Conservation (phyloP, 2,329 filamentous ascomycete genomes). For the Stachybotrys echinatus region DNA sequence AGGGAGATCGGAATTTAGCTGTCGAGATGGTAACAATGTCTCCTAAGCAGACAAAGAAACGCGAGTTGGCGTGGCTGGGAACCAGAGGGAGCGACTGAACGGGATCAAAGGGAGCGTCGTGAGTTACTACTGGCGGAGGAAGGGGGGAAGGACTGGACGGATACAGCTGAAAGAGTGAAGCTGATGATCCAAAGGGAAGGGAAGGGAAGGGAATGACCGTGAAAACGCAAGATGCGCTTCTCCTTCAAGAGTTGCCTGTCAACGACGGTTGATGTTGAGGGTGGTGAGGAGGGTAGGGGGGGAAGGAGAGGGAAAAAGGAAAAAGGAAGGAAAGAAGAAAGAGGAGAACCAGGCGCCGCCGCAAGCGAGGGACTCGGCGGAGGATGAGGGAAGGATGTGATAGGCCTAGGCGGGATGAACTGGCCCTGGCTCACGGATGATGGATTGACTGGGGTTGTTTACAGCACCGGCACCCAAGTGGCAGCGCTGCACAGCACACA, state of each 20-base stretch:
- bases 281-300: slow-evolving; percentile 1
- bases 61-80: not conserved
- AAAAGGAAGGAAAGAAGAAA: not conserved
- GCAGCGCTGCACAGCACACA: no score
- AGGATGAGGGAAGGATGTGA: slow-evolving; percentile 3
- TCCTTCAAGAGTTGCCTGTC: slow-evolving; percentile 1
- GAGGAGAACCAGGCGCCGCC: not conserved
- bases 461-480: no score
- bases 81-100: not conserved
- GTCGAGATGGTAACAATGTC: not conserved
- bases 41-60: not conserved
- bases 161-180: slow-evolving; percentile 38
- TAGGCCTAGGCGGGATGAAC: not conserved
- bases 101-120: not conserved
- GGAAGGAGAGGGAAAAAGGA: not conserved
- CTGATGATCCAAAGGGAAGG: slow-evolving; percentile 23
- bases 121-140: no score
- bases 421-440: not conserved
- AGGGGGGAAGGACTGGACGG: slow-evolving; percentile 35
- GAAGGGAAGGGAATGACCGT: slow-evolving; percentile 20
- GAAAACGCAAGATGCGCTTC: slow-evolving; percentile 9
- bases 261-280: not conserved
- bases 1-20: not conserved
- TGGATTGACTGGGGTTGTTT: no score
- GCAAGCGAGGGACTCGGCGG: slow-evolving; percentile 2